Evolutionary conservation across 805 yeast genomes (phyloP).

Genomic region (Clavispora asparagi): DNA sequence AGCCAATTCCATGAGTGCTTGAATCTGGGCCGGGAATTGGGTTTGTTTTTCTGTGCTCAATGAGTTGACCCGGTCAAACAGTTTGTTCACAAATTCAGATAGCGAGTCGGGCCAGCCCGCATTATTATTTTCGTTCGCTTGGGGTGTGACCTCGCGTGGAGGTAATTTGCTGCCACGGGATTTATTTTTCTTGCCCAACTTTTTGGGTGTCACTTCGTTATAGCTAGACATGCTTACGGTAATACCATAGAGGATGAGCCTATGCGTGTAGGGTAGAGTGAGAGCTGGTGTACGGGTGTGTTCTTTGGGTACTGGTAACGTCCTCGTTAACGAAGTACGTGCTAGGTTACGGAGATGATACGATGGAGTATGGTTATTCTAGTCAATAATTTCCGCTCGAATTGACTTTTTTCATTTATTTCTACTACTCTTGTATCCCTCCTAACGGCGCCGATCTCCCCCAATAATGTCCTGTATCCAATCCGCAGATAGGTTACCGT

Average conservation of each 20-base stretch:
- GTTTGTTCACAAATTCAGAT: slow-evolving; percentile 43
- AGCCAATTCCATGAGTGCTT: slow-evolving; percentile 45
- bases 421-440: too few relatives aligned
- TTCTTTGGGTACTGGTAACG: too few relatives aligned
- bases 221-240: slow-evolving; percentile 8
- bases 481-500: neutral
- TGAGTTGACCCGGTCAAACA: slow-evolving; percentile 37
- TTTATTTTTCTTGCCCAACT: slow-evolving; percentile 1
- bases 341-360: too few relatives aligned
- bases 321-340: too few relatives aligned
- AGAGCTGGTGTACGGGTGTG: neutral
- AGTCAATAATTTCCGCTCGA: too few relatives aligned
- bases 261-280: neutral
- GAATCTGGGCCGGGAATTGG: slow-evolving; percentile 46
- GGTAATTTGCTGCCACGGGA: neutral
- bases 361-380: too few relatives aligned
- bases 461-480: neutral
- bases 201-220: slow-evolving; percentile 21
- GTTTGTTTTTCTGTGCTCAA: slow-evolving; percentile 31
- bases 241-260: neutral
- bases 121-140: neutral
- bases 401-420: too few relatives aligned
- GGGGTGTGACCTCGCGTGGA: neutral
- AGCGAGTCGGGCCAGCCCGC: slow-evolving; percentile 51
- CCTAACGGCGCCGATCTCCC: neutral